phyloP scores from a whole-genome alignment of 176 grass and related monocot genomes.

The Melocanna baccifera region DNA sequence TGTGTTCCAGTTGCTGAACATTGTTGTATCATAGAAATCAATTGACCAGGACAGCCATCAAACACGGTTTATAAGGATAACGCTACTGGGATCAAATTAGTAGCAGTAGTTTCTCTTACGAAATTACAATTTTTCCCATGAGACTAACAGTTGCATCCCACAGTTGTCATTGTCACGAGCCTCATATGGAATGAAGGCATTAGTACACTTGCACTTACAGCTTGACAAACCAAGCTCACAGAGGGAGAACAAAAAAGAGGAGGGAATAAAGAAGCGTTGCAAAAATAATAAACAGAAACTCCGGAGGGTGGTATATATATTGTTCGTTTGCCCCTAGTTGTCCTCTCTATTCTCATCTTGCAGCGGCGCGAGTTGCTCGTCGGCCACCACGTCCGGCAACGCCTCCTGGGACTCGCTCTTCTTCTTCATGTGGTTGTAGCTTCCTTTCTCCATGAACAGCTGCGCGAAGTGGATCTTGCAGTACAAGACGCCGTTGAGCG shows the following conservation, averaged over 20 bases:
- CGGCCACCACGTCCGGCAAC: slow-evolving; percentile 35
- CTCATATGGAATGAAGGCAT: slow-evolving; percentile 20
- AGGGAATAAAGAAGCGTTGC: not conserved
- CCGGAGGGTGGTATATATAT: not conserved
- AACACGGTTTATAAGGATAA: not conserved
- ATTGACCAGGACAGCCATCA: not conserved
- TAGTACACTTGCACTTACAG: not conserved
- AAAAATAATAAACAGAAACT: slow-evolving; percentile 3
- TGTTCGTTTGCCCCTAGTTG: slow-evolving; percentile 34
- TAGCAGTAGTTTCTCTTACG: not conserved
- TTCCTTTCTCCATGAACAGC: slow-evolving; percentile 98
- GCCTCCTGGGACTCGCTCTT: slow-evolving; percentile 45
- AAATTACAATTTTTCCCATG: slow-evolving; percentile 26
- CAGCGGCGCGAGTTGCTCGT: slow-evolving; percentile 18
- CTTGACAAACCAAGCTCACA: slow-evolving; percentile 36
- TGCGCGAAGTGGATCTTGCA: slow-evolving; percentile 96
- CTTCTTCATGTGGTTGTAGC: slow-evolving; percentile 89
- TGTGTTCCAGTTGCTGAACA: not conserved
- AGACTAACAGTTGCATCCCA: slow-evolving; percentile 20
- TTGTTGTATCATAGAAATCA: not conserved
- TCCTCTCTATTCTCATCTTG: slow-evolving; percentile 41
- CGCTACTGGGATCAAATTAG: not conserved
- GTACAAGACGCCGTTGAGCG: slow-evolving; percentile 87
- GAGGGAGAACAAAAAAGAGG: not conserved
- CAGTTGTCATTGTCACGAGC: slow-evolving; percentile 23